Percentiles rank a stretch among this genome's conserved stretches.
Evolutionary conservation across 1,139 yeast species (phyloP).

Genomic region (Nakaseomyces kungkrabaensis): DNA sequence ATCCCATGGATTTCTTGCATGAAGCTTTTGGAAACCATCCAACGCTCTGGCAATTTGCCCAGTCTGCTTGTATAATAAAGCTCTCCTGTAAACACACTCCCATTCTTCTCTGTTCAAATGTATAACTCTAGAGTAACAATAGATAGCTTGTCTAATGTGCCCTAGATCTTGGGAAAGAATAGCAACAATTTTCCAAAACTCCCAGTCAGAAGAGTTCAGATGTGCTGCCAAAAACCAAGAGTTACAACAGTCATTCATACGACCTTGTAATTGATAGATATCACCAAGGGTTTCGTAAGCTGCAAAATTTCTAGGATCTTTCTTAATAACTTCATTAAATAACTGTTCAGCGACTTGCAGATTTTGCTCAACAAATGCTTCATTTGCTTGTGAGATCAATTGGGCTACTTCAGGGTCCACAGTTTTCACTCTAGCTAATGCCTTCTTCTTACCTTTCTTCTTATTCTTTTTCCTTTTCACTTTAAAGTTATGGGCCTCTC

Average conservation of each 20-base stretch:
- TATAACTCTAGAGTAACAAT: conserved; percentile 70
- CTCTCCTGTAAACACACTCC: conserved; percentile 48
- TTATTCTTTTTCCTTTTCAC: conserved; percentile 38
- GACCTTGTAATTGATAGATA: conserved; percentile 61
- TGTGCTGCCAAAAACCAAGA: conserved; percentile 83
- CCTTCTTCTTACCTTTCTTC: conserved; percentile 21
- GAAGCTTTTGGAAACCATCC: conserved; percentile 59
- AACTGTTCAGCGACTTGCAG: conserved; percentile 55
- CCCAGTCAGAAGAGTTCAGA: conserved; percentile 64
- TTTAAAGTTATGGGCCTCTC: conserved; percentile 53
- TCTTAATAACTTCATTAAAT: conserved; percentile 63
- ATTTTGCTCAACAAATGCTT: conserved; percentile 61
- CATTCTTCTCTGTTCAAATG: conserved; percentile 47
- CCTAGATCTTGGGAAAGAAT: conserved; percentile 64
- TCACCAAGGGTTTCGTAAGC: conserved; percentile 86
- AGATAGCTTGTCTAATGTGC: conserved; percentile 68
- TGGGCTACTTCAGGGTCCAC: conserved; percentile 63
- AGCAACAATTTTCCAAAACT: conserved; percentile 80
- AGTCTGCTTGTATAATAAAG: conserved; percentile 54
- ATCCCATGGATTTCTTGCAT: conserved; percentile 51
- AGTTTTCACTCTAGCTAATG: conserved; percentile 33
- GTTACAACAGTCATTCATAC: conserved; percentile 61
- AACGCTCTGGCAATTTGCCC: conserved; percentile 64
- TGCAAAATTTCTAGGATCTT: conserved; percentile 66
- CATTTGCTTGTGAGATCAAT: conserved; percentile 63